A percentile compares a stretch with the other conserved stretches of the same genome.
Conservation (phyloP, 2,329 filamentous ascomycete species). For the Colletotrichum euphorbiae region DNA sequence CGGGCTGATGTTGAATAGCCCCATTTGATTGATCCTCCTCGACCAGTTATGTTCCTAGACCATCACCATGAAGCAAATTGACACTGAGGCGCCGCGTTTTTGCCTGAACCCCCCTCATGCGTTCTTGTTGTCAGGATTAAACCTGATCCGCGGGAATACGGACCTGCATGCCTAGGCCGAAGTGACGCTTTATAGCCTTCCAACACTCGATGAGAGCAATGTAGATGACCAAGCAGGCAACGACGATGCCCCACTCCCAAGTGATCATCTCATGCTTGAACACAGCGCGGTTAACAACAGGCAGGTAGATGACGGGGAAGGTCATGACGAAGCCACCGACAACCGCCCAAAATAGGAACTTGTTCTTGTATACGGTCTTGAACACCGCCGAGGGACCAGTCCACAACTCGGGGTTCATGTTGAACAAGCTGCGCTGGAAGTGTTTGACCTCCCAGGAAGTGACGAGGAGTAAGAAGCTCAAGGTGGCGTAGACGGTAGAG, state of each 20-base stretch:
- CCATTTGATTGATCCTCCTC: constrained; percentile 23
- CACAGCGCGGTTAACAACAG: constrained; percentile 72
- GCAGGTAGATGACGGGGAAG: constrained; percentile 75
- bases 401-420: constrained; percentile 68
- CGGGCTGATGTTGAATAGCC: constrained; percentile 40
- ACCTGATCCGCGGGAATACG: constrained; percentile 16
- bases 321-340: constrained; percentile 69
- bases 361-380: constrained; percentile 74
- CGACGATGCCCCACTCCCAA: constrained; percentile 80
- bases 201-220: constrained; percentile 73
- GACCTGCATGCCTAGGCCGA: constrained; percentile 48
- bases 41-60: constrained; percentile 12
- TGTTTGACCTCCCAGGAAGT: constrained; percentile 82
- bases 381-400: constrained; percentile 62
- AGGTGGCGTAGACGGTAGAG: constrained; percentile 75
- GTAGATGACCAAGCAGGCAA: constrained; percentile 69
- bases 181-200: constrained; percentile 74
- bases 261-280: constrained; percentile 77
- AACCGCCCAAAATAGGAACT: constrained; percentile 74
- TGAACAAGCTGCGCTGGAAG: constrained; percentile 76
- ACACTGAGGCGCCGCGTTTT: constrained; percentile 13
- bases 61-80: neutral
- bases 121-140: neutral
- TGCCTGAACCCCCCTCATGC: neutral
- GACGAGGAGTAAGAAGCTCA: constrained; percentile 76